Conservation (phyloP, 2,329 filamentous ascomycete species). For the Neospermospora avenae region DNA sequence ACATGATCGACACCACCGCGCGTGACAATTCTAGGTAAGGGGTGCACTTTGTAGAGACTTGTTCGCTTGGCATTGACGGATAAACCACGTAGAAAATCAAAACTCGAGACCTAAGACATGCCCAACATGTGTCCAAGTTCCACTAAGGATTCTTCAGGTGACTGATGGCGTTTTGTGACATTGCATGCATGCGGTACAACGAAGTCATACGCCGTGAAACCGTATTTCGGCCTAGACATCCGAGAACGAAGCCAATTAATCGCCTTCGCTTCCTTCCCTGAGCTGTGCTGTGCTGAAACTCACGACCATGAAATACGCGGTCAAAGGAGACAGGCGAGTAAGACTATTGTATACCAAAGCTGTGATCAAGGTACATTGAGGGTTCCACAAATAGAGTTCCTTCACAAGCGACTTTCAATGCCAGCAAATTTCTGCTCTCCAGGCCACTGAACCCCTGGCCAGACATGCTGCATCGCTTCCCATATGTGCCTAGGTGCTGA, state of each 20-base stretch:
- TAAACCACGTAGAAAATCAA: no score
- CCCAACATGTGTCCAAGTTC: background rate
- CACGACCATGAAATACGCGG: background rate
- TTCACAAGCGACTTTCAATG: conserved; percentile 76
- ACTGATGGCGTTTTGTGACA: background rate
- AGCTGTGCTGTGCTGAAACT: background rate
- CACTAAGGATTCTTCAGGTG: background rate
- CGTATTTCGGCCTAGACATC: conserved; percentile 5
- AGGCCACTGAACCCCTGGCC: conserved; percentile 87
- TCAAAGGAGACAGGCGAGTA: no score
- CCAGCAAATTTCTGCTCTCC: conserved; percentile 65
- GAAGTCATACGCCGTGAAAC: conserved; percentile 4
- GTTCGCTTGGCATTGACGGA: no score
- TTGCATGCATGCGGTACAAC: conserved; percentile 3
- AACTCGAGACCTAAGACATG: background rate
- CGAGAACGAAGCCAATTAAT: conserved; percentile 1
- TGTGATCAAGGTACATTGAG: background rate
- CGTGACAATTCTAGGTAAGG: no score
- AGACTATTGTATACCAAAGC: background rate
- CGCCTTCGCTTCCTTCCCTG: background rate
- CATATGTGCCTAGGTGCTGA: conserved; percentile 69
- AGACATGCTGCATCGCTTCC: conserved; percentile 87
- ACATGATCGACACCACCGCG: no score
- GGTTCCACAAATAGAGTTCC: background rate
- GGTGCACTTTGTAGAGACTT: no score